Conservation (phyloP, 768 basidiomycete species). For the Phylloporus sp. region DNA sequence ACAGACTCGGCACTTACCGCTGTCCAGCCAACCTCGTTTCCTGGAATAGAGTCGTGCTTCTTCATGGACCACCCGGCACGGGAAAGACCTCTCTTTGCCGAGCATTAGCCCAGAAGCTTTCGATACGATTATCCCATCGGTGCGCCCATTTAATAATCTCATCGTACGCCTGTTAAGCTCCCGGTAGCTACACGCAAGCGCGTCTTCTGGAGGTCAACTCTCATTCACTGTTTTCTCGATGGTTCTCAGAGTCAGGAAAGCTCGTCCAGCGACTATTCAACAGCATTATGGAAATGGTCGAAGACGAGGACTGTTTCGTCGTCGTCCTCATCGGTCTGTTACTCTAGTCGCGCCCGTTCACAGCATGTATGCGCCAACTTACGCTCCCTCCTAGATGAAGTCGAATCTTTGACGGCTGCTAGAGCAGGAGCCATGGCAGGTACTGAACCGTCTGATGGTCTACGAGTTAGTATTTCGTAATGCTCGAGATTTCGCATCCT, state of each 20-base stretch:
- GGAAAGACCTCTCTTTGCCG: conserved; percentile 95
- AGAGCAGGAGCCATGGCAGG: conserved; percentile 92
- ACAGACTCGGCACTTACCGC: conserved; percentile 3
- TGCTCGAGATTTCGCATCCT: neutral
- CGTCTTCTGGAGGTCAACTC: conserved; percentile 96
- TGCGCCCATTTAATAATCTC: conserved; percentile 28
- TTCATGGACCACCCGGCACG: conserved; percentile 97
- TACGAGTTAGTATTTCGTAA: conserved; percentile 56
- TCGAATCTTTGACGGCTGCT: conserved; percentile 92
- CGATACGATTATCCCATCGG: conserved; percentile 85
- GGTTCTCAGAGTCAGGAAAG: conserved; percentile 99
- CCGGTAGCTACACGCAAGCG: conserved; percentile 71
- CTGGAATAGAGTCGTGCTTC: conserved; percentile 91
- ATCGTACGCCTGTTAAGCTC: neutral
- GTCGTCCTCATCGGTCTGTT: conserved; percentile 84
- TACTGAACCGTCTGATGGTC: conserved; percentile 91
- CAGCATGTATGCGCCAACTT: conserved; percentile 5
- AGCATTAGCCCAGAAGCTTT: conserved; percentile 91
- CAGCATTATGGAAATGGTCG: conserved; percentile 84
- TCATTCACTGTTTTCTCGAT: conserved; percentile 95
- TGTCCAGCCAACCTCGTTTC: conserved; percentile 80
- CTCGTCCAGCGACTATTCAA: conserved; percentile 91
- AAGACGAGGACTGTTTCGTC: conserved; percentile 88
- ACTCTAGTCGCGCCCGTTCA: neutral
- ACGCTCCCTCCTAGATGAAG: conserved; percentile 65